These are phyloP conservation scores for Oryza meridionalis DNA, from an alignment of 176 grass and related monocot genomes.

Conservation along the genomic window DNA sequence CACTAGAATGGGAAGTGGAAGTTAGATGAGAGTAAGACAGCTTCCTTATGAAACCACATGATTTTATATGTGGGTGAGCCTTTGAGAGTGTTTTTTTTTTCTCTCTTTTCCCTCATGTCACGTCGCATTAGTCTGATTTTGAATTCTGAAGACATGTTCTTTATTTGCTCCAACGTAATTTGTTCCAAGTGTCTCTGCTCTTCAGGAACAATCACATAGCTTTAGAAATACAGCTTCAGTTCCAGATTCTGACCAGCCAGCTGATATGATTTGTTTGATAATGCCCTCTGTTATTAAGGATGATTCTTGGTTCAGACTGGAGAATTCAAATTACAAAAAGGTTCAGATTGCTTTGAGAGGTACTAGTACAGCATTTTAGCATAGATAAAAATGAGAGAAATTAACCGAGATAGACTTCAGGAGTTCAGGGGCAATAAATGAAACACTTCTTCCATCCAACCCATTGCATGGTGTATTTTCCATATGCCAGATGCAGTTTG, in stretches of 20 bases:
- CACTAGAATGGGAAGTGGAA: too few relatives aligned
- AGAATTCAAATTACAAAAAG: too few relatives aligned
- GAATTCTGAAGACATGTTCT: background rate
- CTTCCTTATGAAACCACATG: background rate
- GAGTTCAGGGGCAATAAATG: too few relatives aligned
- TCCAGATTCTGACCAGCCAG: too few relatives aligned
- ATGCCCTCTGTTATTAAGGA: background rate
- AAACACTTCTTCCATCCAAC: too few relatives aligned
- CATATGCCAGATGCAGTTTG: too few relatives aligned
- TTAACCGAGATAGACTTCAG: background rate
- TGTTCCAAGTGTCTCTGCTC: background rate
- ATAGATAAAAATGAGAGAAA: background rate
- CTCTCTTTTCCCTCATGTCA: too few relatives aligned
- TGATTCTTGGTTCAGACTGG: background rate
- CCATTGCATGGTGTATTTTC: too few relatives aligned
- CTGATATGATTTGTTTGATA: background rate
- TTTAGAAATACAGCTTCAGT: background rate
- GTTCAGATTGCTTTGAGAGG: too few relatives aligned
- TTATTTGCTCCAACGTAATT: background rate
- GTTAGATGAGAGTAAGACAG: too few relatives aligned
- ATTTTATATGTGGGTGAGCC: background rate
- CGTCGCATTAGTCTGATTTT: too few relatives aligned
- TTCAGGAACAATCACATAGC: background rate
- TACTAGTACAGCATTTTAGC: background rate
- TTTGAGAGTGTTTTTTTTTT: too few relatives aligned